Evolutionary conservation across 1,139 yeast genomes (phyloP).

Genomic region (Suhomyces bribrorum): DNA sequence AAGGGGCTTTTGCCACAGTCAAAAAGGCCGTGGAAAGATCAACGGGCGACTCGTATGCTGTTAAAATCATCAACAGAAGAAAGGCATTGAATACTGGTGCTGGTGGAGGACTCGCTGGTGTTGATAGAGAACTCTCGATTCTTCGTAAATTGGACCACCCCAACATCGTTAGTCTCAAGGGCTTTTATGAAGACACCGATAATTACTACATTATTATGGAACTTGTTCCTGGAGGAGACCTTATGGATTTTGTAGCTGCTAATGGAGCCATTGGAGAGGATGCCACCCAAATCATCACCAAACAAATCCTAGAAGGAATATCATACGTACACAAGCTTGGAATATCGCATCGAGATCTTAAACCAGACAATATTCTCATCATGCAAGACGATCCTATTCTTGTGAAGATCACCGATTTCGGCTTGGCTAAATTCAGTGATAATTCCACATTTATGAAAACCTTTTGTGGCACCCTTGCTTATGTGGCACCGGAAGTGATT

Average conservation of each 20-base stretch:
- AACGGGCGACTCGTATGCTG: conserved; percentile 85
- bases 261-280: conserved; percentile 91
- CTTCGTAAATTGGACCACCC: conserved; percentile 78
- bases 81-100: conserved; percentile 76
- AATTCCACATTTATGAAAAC: conserved; percentile 81
- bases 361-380: conserved; percentile 88
- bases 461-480: conserved; percentile 87
- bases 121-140: conserved; percentile 81
- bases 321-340: conserved; percentile 86
- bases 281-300: conserved; percentile 81
- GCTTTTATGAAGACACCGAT: conserved; percentile 80
- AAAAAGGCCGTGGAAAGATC: conserved; percentile 83
- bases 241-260: conserved; percentile 93
- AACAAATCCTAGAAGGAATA: conserved; percentile 82
- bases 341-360: conserved; percentile 89
- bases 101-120: conserved; percentile 51
- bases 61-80: conserved; percentile 81
- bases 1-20: conserved; percentile 96
- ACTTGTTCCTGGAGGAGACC: conserved; percentile 93
- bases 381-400: conserved; percentile 89
- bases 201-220: conserved; percentile 91
- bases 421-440: conserved; percentile 79
- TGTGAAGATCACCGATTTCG: conserved; percentile 91
- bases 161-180: conserved; percentile 77
- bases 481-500: conserved; percentile 92